Base-by-base conservation (phyloP, 1,284 basidiomycete species). In the Malassezia cuniculi region DNA sequence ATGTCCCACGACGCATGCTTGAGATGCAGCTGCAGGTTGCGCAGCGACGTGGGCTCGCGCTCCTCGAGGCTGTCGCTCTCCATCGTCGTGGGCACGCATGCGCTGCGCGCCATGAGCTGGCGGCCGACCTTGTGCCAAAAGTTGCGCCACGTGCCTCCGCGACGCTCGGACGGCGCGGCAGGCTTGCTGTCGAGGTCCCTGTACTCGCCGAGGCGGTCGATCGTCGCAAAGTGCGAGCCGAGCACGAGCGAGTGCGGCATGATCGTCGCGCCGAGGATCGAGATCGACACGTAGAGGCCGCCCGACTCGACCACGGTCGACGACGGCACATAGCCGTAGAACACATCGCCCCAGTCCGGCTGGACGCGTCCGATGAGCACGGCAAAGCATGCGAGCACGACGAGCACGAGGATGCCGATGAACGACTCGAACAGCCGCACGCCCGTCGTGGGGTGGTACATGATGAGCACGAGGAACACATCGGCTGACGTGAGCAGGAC, bases 181-280 rank as follows among this genome's bases (percentile, higher is more conserved):
- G 17, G 22, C 16, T 20, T 8, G 29, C 15, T 18, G 22, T 26
- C 29, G 8, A 17, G 3, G n/a, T 31, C 20, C 15, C 15, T 17
- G 19, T 35, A 37, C 5, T 10, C 40, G 12, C 31, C 34, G 1
- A 55, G 42, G 1, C 62, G 48, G 20, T 63, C 50, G 34, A 60
- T 52, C 17, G 50, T 54, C 4, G 60, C 52, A 49, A 60, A 65
- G 29, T 81, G 78, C 3, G 82, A 85, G 8, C 86, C 87, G 6
- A 94, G 73, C 71, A 85, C 89, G 16, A 94, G 73, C 30, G 81
- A 80, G 65, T 94, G 89, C 0, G 89, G 87, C 87, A 74, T 73
- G 50, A 59, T 57, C 79, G 86, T 69, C 49, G 57, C 62, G n/a
- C 73, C 73, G 25, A 74, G 68, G 45, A 74, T 73, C 31, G 74